A percentile compares a stretch with the other conserved stretches of the same genome.
These are phyloP conservation scores for Plantago ovata DNA, from an alignment of 257 asterid genomes.

Conservation along the genomic window DNA sequence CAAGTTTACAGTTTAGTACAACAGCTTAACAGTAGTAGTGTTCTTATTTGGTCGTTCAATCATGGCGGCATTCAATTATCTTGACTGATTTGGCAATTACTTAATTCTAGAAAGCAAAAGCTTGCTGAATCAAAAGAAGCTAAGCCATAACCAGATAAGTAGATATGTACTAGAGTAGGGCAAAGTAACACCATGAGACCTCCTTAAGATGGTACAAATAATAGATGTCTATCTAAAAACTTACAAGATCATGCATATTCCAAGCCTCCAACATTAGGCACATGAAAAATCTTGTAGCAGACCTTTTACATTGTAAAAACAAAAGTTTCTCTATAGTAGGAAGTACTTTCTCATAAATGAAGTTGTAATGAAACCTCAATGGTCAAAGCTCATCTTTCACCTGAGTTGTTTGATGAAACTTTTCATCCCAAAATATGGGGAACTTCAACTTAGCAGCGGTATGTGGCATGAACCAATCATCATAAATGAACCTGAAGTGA, in stretches of 20 bases:
- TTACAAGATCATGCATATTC: background rate
- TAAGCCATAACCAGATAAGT: too few species aligned
- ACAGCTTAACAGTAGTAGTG: too few species aligned
- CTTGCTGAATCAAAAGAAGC: too few species aligned
- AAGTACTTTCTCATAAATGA: background rate
- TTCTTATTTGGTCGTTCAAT: too few species aligned
- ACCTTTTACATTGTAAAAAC: background rate
- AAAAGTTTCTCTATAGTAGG: background rate
- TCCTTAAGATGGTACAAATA: background rate
- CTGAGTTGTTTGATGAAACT: conserved; percentile 39
- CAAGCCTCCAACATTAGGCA: background rate
- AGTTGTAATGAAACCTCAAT: background rate
- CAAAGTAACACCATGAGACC: too few species aligned
- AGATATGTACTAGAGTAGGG: too few species aligned
- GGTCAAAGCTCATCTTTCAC: conserved; percentile 72
- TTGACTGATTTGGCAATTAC: too few species aligned
- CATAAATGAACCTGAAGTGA: conserved; percentile 74
- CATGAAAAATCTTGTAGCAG: background rate
- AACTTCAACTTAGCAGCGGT: conserved; percentile 81
- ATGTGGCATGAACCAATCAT: conserved; percentile 90
- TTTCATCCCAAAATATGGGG: conserved; percentile 82
- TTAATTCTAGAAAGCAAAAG: too few species aligned
- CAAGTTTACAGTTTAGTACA: too few species aligned
- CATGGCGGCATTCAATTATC: too few species aligned
- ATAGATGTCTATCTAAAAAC: background rate